Conservation (phyloP, 23 red algal species). For the Agarophyton chilense region DNA sequence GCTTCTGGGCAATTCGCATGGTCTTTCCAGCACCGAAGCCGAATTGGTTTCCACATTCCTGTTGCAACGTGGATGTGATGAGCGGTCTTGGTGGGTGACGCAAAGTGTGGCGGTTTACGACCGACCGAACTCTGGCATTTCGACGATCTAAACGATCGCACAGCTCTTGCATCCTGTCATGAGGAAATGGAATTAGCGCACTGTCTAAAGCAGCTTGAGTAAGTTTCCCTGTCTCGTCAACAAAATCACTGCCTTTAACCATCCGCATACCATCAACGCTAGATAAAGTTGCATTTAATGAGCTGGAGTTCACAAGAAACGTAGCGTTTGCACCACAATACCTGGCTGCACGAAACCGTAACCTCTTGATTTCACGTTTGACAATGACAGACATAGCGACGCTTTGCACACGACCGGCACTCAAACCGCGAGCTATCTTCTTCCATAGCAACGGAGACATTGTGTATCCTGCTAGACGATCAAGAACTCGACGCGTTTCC, state of each 20-base stretch:
- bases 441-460: slow-evolving; percentile 99
- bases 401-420: slow-evolving; percentile 95
- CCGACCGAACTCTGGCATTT: slow-evolving; percentile 24
- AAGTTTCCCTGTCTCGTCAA: slow-evolving; percentile 69
- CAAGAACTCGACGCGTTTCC: slow-evolving; percentile 91
- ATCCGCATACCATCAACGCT: slow-evolving; percentile 63
- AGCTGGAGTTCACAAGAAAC: background rate
- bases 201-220: slow-evolving; percentile 9
- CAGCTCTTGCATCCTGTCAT: slow-evolving; percentile 35
- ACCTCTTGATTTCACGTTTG: slow-evolving; percentile 74
- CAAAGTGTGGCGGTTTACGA: slow-evolving; percentile 44
- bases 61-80: slow-evolving; percentile 96
- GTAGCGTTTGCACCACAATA: slow-evolving; percentile 70
- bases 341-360: slow-evolving; percentile 58
- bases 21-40: slow-evolving; percentile 72
- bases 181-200: slow-evolving; percentile 12
- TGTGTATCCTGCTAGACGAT: slow-evolving; percentile 93
- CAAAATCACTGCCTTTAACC: slow-evolving; percentile 93
- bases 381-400: slow-evolving; percentile 95
- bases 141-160: background rate
- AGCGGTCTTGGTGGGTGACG: slow-evolving; percentile 76
- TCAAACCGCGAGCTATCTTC: slow-evolving; percentile 85
- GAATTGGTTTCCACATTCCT: slow-evolving; percentile 81
- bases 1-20: slow-evolving; percentile 90
- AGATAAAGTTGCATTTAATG: slow-evolving; percentile 29